Conservation (phyloP, 257 asterid species). For the Penstemon eatonii region DNA sequence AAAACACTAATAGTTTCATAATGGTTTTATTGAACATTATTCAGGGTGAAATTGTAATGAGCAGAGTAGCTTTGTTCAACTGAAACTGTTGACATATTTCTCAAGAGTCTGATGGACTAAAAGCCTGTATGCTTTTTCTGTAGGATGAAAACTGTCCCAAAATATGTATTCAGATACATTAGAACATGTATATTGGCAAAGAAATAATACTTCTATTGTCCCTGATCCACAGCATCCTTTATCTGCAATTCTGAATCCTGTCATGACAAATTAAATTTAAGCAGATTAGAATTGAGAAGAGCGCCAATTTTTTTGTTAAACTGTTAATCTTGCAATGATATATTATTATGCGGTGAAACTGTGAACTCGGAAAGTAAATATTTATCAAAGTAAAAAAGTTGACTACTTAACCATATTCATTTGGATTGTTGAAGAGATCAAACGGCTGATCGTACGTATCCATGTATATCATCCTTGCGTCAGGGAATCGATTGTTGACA, state of each 20-base stretch:
- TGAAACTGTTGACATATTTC: slow-evolving; percentile 24
- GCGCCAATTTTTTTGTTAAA: too few species aligned
- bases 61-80: slow-evolving; percentile 8
- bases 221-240: slow-evolving; percentile 74
- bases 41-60: not conserved
- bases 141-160: slow-evolving; percentile 74
- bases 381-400: too few species aligned
- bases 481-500: slow-evolving; percentile 33
- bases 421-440: slow-evolving; percentile 49
- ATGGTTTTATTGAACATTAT: too few species aligned
- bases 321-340: not conserved
- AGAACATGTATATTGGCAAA: slow-evolving; percentile 50
- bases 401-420: slow-evolving; percentile 49
- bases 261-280: not conserved
- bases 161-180: slow-evolving; percentile 44
- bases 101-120: slow-evolving; percentile 42
- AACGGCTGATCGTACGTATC: slow-evolving; percentile 51
- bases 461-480: slow-evolving; percentile 40
- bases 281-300: not conserved
- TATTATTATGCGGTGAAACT: not conserved
- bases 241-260: slow-evolving; percentile 51
- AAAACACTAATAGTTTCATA: too few species aligned
- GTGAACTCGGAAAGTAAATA: too few species aligned
- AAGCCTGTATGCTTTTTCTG: slow-evolving; percentile 54
- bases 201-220: slow-evolving; percentile 46